Conservation (phyloP, 106 monocot genomes). For the Posidonia australis region DNA sequence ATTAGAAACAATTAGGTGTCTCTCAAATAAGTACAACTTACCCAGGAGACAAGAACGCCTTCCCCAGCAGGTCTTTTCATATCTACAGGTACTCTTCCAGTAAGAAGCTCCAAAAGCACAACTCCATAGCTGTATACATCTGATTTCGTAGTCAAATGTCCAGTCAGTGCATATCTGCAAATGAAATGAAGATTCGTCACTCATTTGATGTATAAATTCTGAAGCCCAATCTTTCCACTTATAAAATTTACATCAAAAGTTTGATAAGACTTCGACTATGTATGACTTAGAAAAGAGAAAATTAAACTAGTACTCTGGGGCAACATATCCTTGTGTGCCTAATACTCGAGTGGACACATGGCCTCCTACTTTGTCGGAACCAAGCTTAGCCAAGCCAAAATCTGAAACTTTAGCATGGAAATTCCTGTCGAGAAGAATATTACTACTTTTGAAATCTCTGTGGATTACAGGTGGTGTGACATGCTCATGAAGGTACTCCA, state of each 20-base stretch:
- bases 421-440: conserved; percentile 78
- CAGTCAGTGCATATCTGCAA: conserved; percentile 89
- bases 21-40: conserved; percentile 7
- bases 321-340: conserved; percentile 98
- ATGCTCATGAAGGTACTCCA: conserved; percentile 91
- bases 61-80: conserved; percentile 87
- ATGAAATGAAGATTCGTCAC: background rate
- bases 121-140: conserved; percentile 99
- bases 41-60: conserved; percentile 89
- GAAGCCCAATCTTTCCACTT: background rate
- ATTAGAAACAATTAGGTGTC: background rate
- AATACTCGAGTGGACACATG: conserved; percentile 97
- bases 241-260: background rate
- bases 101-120: conserved; percentile 92
- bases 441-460: conserved; percentile 98
- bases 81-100: conserved; percentile 95
- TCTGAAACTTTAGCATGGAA: conserved; percentile 95
- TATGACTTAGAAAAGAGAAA: background rate
- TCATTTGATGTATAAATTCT: background rate
- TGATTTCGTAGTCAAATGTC: conserved; percentile 97
- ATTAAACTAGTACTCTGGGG: conserved; percentile 68
- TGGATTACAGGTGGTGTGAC: conserved; percentile 92
- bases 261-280: too few relatives aligned
- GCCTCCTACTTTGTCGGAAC: conserved; percentile 86
- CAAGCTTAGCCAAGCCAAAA: conserved; percentile 95